phyloP scores from a whole-genome alignment of 495 filamentous ascomycete genomes.

The Hypoxylon lienhwacheense region DNA sequence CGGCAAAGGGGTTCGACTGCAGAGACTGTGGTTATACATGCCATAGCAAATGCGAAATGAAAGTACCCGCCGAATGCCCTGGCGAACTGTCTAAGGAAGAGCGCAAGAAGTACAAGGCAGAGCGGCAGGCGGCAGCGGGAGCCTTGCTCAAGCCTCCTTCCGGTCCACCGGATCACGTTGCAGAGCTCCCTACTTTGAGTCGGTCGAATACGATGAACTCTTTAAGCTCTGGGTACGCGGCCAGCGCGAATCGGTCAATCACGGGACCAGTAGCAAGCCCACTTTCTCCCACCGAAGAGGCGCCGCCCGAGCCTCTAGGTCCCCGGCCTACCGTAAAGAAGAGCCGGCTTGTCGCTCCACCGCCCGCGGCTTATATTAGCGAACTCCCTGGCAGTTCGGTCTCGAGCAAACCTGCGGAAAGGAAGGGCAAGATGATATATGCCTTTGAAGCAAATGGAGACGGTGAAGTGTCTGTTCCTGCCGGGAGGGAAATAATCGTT shows the following conservation, averaged over 20 bases:
- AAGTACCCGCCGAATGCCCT: slow-evolving; percentile 92
- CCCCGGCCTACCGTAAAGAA: slow-evolving; percentile 50
- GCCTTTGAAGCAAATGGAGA: slow-evolving; percentile 74
- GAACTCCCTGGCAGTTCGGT: slow-evolving; percentile 57
- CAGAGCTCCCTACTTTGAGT: slow-evolving; percentile 61
- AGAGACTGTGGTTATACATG: slow-evolving; percentile 96
- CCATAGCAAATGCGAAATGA: slow-evolving; percentile 98
- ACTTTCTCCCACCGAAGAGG: slow-evolving; percentile 52
- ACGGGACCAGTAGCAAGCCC: slow-evolving; percentile 52
- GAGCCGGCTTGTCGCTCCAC: slow-evolving; percentile 80
- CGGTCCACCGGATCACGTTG: slow-evolving; percentile 44
- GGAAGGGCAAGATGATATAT: slow-evolving; percentile 87
- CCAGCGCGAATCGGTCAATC: slow-evolving; percentile 74
- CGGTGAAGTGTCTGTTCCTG: slow-evolving; percentile 78
- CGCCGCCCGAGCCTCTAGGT: slow-evolving; percentile 44
- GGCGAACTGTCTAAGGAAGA: slow-evolving; percentile 93
- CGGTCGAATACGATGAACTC: slow-evolving; percentile 93
- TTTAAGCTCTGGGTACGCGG: slow-evolving; percentile 83
- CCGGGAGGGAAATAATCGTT: slow-evolving; percentile 73
- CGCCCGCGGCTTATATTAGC: slow-evolving; percentile 75
- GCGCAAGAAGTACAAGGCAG: slow-evolving; percentile 84
- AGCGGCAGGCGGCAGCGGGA: slow-evolving; percentile 79
- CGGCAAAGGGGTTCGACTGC: slow-evolving; percentile 94
- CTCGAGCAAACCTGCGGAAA: slow-evolving; percentile 49
- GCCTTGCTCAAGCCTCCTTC: slow-evolving; percentile 49